A percentile compares a stretch with the other conserved stretches of the same genome.
Conservation (phyloP, 768 basidiomycete genomes). For the Kwoniella botswanensis region DNA sequence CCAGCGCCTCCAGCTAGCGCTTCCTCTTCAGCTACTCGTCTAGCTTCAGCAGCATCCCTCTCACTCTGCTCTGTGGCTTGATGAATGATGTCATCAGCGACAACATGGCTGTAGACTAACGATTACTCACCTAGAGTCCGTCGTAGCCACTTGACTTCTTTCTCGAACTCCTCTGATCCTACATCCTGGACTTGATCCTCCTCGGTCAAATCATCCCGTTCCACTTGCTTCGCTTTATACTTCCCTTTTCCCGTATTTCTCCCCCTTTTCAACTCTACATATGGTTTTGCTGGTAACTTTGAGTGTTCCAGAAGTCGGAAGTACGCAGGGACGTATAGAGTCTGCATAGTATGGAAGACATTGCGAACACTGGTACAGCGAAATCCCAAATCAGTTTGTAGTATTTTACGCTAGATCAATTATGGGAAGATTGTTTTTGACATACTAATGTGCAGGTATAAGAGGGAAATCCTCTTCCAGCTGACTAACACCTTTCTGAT, state of each 20-base stretch:
- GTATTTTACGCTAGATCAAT: neutral
- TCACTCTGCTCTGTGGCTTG: conserved; percentile 38
- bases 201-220: neutral
- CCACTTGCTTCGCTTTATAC: conserved; percentile 39
- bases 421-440: conserved; percentile 8
- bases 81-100: neutral
- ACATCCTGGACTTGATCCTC: neutral
- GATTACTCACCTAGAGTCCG: conserved; percentile 21
- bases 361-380: conserved; percentile 62
- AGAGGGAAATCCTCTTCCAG: conserved; percentile 60
- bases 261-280: conserved; percentile 34
- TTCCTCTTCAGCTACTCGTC: conserved; percentile 62
- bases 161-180: conserved; percentile 56
- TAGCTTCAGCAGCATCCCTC: conserved; percentile 38
- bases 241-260: conserved; percentile 60
- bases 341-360: conserved; percentile 59
- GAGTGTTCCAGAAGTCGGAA: conserved; percentile 62
- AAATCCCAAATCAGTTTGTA: conserved; percentile 60
- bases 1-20: conserved; percentile 63
- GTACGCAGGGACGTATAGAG: conserved; percentile 72
- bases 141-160: conserved; percentile 33
- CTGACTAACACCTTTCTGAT: conserved; percentile 63
- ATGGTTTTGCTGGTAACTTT: conserved; percentile 47
- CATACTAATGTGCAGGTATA: conserved; percentile 30
- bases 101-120: neutral